A percentile compares a stretch with the other conserved stretches of the same genome.
These are phyloP conservation scores for Crithidia thermophila DNA, from an alignment of 208 protist genomes.

Conservation along the genomic window DNA sequence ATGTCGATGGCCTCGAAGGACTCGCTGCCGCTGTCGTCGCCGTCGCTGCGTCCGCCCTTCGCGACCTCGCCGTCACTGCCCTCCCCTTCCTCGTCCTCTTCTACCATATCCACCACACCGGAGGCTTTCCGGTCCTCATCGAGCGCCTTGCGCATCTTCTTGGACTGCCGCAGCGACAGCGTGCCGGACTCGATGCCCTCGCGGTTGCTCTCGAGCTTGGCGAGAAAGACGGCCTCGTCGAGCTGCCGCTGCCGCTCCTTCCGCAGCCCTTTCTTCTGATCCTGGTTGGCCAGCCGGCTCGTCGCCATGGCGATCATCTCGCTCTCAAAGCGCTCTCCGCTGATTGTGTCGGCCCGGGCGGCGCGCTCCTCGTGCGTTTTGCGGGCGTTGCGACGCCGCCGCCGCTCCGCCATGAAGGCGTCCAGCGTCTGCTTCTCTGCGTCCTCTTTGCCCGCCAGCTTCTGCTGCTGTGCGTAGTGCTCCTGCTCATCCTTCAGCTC, in stretches of 20 bases:
- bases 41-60: conserved; percentile 11
- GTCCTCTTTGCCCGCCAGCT: conserved; percentile 8
- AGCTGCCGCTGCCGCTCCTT: conserved; percentile 98
- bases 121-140: conserved; percentile 62
- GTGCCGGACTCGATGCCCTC: conserved; percentile 97
- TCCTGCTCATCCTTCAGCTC: conserved; percentile 93
- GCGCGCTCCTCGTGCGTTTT: conserved; percentile 96
- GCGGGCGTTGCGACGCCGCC: conserved; percentile 53
- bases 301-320: conserved; percentile 98
- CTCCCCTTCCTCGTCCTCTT: conserved; percentile 35
- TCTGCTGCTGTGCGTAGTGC: conserved; percentile 54
- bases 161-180: conserved; percentile 63
- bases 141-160: conserved; percentile 74
- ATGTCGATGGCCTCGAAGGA: conserved; percentile 80
- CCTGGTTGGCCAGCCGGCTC: conserved; percentile 99
- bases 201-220: conserved; percentile 97
- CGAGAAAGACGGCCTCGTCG: conserved; percentile 97
- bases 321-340: conserved; percentile 98
- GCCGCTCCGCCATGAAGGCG: conserved; percentile 75
- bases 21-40: conserved; percentile 29
- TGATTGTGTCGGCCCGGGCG: conserved; percentile 96
- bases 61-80: conserved; percentile 2
- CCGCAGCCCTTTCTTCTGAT: conserved; percentile 99
- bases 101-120: conserved; percentile 27
- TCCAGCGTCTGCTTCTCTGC: conserved; percentile 52